Base-by-base conservation (phyloP, 768 basidiomycete genomes). In the Suillus spraguei region DNA sequence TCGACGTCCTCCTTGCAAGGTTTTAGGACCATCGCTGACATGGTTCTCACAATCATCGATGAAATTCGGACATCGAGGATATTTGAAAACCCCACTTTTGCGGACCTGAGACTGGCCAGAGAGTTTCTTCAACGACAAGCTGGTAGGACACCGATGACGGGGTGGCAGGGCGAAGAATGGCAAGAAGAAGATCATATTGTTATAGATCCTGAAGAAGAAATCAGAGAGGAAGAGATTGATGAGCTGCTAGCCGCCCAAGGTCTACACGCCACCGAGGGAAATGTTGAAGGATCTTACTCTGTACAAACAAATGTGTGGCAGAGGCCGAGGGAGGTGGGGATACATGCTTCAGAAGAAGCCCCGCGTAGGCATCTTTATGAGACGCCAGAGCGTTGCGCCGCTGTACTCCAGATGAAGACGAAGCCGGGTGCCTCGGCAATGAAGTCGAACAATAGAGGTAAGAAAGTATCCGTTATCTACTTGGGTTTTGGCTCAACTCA, bases 281-380 rank as follows among this genome's bases (percentile, higher is more conserved):
- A 41, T 20, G 17, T 41, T 11, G 39, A 32, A 58, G 39, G 20
- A 28, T 20, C 17, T 32, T 20, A 17, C 39, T 28, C 38, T 39
- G 24, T 7, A 41, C 39, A 58, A 41, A n/a, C 24, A n/a, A 17
- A 20, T 24, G 55, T 24, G 36, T 2, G 22, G 36, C 55, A 3
- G 36, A 24, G 55, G 55, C 22, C 22, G 16, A 39, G 36, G 11
- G 56, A 41, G 32, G 11, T 2, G 28, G 56, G 24, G 7, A 41
- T 42, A n/a, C 28, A 58, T 11, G 17, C 20, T 28, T 28, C 24
- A 32, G 56, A 58, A 58, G 56, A 58, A 58, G 20, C 24, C 2
- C 39, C 56, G 11, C 56, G 17, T 20, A 41, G 56, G 24, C 56
- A 24, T 58, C 56, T 58, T 39, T 58, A 58, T 58, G 56, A 58